Conservation (phyloP, 1,139 yeast species). For the Suzukiozyma palmioleophila region DNA sequence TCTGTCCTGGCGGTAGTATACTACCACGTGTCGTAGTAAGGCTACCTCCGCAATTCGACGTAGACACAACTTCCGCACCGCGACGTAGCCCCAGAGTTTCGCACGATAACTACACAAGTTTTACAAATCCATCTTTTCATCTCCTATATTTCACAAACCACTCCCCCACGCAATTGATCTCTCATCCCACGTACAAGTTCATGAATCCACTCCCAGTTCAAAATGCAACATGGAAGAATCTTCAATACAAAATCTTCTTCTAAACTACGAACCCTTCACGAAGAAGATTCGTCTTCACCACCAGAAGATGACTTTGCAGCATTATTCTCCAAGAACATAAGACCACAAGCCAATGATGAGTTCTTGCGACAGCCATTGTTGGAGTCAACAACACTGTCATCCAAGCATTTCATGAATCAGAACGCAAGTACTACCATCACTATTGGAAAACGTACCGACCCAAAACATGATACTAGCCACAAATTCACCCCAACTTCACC, state of each 20-base stretch:
- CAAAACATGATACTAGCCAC: slow-evolving; percentile 6
- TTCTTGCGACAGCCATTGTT: background rate
- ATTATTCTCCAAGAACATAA: slow-evolving; percentile 1
- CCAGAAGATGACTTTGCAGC: slow-evolving; percentile 1
- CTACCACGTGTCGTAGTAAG: too few species aligned
- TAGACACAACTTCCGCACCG: too few species aligned
- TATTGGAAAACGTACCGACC: slow-evolving; percentile 10
- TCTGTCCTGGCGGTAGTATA: too few species aligned
- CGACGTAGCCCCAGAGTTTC: too few species aligned
- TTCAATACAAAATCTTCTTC: slow-evolving; percentile 9
- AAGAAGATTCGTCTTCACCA: background rate
- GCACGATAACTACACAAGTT: too few species aligned
- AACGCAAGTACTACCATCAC: slow-evolving; percentile 12
- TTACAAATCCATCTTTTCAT: too few species aligned
- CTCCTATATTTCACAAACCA: too few species aligned
- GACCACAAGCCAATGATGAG: background rate
- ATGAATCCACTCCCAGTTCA: background rate
- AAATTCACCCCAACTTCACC: background rate
- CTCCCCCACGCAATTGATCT: too few species aligned
- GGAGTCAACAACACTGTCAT: slow-evolving; percentile 2
- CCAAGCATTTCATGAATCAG: slow-evolving; percentile 8
- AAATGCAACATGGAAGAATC: slow-evolving; percentile 10
- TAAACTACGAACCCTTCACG: slow-evolving; percentile 8
- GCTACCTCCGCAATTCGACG: too few species aligned
- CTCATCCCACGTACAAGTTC: too few species aligned